Percentiles rank a stretch among this genome's conserved stretches.
Evolutionary conservation across 202 grass and related monocot species (phyloP).

Genomic region (Elaeis oleifera): DNA sequence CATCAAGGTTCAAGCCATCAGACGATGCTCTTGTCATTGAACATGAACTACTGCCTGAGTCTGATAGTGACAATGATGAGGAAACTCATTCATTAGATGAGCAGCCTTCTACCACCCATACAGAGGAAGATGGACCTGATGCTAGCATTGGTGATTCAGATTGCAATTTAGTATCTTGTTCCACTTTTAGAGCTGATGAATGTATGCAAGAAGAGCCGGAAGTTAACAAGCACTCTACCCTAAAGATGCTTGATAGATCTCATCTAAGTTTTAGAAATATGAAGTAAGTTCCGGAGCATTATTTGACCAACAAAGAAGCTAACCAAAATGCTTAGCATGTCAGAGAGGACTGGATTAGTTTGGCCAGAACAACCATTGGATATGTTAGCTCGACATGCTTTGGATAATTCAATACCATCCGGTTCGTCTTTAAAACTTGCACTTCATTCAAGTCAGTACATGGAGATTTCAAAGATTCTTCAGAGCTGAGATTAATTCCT

Average conservation of each 20-base stretch:
- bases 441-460: slow-evolving; percentile 56
- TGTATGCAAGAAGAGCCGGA: slow-evolving; percentile 10
- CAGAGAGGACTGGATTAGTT: slow-evolving; percentile 78
- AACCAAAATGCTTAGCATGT: slow-evolving; percentile 52
- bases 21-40: slow-evolving; percentile 58
- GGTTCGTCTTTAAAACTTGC: slow-evolving; percentile 35
- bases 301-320: slow-evolving; percentile 39
- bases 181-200: slow-evolving; percentile 12
- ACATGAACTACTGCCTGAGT: slow-evolving; percentile 48
- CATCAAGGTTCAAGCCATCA: slow-evolving; percentile 65
- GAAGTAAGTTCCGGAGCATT: slow-evolving; percentile 29
- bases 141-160: slow-evolving; percentile 17
- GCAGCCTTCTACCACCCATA: slow-evolving; percentile 21
- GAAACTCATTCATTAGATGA: slow-evolving; percentile 47
- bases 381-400: slow-evolving; percentile 40
- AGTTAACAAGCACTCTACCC: slow-evolving; percentile 25
- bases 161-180: not conserved
- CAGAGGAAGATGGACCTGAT: slow-evolving; percentile 26
- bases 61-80: slow-evolving; percentile 54
- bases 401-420: slow-evolving; percentile 29
- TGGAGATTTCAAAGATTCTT: slow-evolving; percentile 36
- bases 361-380: slow-evolving; percentile 86
- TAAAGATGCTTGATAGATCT: slow-evolving; percentile 38
- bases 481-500: slow-evolving; percentile 33
- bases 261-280: slow-evolving; percentile 41